phyloP scores from a whole-genome alignment of 2,329 filamentous ascomycete genomes.

The Parascedosporium putredinis region DNA sequence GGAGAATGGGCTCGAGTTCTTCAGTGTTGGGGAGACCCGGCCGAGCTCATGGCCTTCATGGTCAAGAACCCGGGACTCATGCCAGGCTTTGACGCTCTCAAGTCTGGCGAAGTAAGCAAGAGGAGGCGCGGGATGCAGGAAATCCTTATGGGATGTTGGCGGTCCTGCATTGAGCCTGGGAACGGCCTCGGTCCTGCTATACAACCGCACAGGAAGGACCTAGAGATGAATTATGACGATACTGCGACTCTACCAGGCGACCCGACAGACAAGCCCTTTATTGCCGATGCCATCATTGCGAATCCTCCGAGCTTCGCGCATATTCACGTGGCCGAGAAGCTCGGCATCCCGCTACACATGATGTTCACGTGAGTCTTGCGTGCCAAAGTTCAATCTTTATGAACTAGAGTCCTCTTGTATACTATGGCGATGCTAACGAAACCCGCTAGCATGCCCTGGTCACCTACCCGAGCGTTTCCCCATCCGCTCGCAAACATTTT shows the following conservation, averaged over 20 bases:
- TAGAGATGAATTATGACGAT: constrained; percentile 37
- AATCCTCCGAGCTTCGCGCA: constrained; percentile 72
- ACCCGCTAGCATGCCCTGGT: constrained; percentile 80
- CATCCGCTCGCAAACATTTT: constrained; percentile 79
- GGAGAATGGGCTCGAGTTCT: constrained; percentile 65
- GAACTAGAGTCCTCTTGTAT: too few species aligned
- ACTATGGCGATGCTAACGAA: too few species aligned
- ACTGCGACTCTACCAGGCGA: constrained; percentile 26
- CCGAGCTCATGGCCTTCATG: constrained; percentile 79
- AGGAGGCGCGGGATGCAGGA: constrained; percentile 65
- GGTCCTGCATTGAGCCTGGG: constrained; percentile 71
- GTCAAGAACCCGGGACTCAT: constrained; percentile 80
- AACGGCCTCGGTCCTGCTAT: constrained; percentile 47
- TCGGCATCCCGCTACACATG: constrained; percentile 66
- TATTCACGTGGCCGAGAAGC: constrained; percentile 63
- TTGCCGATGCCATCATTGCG: constrained; percentile 73
- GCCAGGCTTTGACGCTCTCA: constrained; percentile 68
- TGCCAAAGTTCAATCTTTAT: too few species aligned
- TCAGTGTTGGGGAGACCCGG: constrained; percentile 65
- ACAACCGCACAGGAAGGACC: constrained; percentile 34
- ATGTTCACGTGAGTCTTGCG: constrained; percentile 87
- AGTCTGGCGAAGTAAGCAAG: constrained; percentile 66
- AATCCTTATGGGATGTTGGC: constrained; percentile 79
- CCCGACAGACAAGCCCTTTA: constrained; percentile 50
- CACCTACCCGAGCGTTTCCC: constrained; percentile 73